Conservation (phyloP, 1,284 basidiomycete genomes). For the Neolentinus lepideus region DNA sequence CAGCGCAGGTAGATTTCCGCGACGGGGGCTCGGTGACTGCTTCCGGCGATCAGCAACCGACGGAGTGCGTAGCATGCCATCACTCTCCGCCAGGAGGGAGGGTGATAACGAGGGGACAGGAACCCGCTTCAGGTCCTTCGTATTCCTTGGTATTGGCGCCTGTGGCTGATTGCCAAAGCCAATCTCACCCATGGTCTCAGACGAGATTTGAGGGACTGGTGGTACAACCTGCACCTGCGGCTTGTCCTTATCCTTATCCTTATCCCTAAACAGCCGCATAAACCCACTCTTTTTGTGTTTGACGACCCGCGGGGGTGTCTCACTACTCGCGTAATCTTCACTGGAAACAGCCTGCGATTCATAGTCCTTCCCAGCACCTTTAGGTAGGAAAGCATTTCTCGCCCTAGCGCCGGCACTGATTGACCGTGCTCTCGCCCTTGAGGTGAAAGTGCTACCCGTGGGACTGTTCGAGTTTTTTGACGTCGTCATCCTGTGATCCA, state of each 20-base stretch:
- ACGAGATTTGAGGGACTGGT: slow-evolving; percentile 36
- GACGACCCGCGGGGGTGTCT: slow-evolving; percentile 30
- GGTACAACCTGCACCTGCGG: slow-evolving; percentile 31
- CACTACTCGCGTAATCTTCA: not conserved
- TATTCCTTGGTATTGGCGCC: not conserved
- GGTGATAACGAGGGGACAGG: slow-evolving; percentile 34
- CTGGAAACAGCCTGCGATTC: slow-evolving; percentile 14
- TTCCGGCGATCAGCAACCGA: not conserved
- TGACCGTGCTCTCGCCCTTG: slow-evolving; percentile 43
- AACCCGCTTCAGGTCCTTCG: slow-evolving; percentile 23
- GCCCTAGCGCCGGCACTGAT: slow-evolving; percentile 52
- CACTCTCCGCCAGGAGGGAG: slow-evolving; percentile 13
- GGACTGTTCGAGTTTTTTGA: slow-evolving; percentile 7
- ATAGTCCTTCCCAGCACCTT: slow-evolving; percentile 16
- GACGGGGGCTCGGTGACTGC: not conserved
- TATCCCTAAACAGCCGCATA: slow-evolving; percentile 67
- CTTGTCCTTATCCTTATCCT: slow-evolving; percentile 42
- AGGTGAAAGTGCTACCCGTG: slow-evolving; percentile 10
- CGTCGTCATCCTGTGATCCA: not conserved
- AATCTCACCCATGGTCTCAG: not conserved
- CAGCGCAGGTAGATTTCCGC: not conserved
- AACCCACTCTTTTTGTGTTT: slow-evolving; percentile 77
- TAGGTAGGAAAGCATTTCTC: slow-evolving; percentile 28
- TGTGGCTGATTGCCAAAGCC: not conserved
- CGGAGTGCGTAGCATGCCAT: slow-evolving; percentile 2